Percentiles rank a stretch among this genome's conserved stretches.
These are phyloP conservation scores for Yamadazyma sp. DNA, from an alignment of 1,139 yeast species.

Conservation along the genomic window DNA sequence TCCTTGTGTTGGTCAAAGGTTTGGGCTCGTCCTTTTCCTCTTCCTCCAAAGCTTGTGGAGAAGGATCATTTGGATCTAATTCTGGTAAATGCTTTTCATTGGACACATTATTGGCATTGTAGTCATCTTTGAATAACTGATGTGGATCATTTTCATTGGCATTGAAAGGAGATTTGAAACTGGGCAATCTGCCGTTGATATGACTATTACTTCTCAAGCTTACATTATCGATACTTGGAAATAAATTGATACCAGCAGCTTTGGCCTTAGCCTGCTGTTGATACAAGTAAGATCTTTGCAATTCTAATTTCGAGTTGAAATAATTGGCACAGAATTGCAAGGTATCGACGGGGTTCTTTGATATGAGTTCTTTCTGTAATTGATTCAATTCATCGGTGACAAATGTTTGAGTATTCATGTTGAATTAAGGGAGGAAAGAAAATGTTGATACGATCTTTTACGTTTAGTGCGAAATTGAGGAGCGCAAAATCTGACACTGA, in stretches of 20 bases:
- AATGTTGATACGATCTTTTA: neutral
- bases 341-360: slow-evolving; percentile 65
- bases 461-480: neutral
- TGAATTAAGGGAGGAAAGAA: slow-evolving; percentile 2
- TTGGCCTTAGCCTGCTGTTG: slow-evolving; percentile 51
- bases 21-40: slow-evolving; percentile 16
- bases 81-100: slow-evolving; percentile 22
- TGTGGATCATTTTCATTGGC: slow-evolving; percentile 57
- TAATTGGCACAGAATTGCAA: slow-evolving; percentile 75
- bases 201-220: slow-evolving; percentile 24
- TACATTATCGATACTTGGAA: slow-evolving; percentile 39
- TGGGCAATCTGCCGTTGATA: slow-evolving; percentile 41
- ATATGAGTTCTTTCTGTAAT: slow-evolving; percentile 60
- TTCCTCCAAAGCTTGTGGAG: slow-evolving; percentile 13
- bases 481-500: too few relatives aligned
- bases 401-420: slow-evolving; percentile 15
- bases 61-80: slow-evolving; percentile 20
- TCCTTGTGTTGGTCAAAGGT: slow-evolving; percentile 22
- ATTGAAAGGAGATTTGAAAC: slow-evolving; percentile 65
- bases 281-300: slow-evolving; percentile 59
- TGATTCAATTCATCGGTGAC: slow-evolving; percentile 54
- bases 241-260: slow-evolving; percentile 53
- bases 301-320: slow-evolving; percentile 60
- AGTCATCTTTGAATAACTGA: slow-evolving; percentile 49
- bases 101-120: slow-evolving; percentile 36